These are phyloP conservation scores for Lodderomyces elongisporus DNA, from an alignment of 1,139 yeast genomes.

Conservation along the genomic window DNA sequence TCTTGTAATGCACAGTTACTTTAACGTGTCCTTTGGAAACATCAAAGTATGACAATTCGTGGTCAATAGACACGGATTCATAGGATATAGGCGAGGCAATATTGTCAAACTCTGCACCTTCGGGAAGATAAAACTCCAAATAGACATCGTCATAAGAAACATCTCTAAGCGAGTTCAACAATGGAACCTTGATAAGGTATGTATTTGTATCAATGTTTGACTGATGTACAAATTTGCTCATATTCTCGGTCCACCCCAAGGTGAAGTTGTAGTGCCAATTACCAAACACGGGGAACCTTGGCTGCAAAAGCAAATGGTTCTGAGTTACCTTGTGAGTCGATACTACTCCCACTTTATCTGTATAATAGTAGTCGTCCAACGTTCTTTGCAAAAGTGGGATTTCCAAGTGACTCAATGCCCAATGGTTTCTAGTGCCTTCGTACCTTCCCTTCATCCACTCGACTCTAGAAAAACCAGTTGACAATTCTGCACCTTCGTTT, in stretches of 20 bases:
- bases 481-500: conserved; percentile 68
- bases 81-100: conserved; percentile 55
- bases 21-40: conserved; percentile 74
- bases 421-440: conserved; percentile 38
- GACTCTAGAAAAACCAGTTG: conserved; percentile 68
- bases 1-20: conserved; percentile 55
- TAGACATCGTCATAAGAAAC: conserved; percentile 60
- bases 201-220: conserved; percentile 38
- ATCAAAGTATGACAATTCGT: conserved; percentile 69
- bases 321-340: conserved; percentile 62
- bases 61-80: conserved; percentile 27
- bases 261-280: conserved; percentile 97
- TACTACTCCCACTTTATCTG: conserved; percentile 93
- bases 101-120: conserved; percentile 66
- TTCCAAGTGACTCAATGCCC: conserved; percentile 52
- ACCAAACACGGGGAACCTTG: conserved; percentile 91
- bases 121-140: conserved; percentile 74
- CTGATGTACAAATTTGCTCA: conserved; percentile 49
- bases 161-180: conserved; percentile 69
- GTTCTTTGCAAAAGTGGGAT: conserved; percentile 45
- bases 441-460: conserved; percentile 62
- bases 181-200: conserved; percentile 63
- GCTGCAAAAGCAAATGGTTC: conserved; percentile 57
- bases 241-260: conserved; percentile 76
- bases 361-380: conserved; percentile 63